Evolutionary conservation across 176 grass and related monocot species (phyloP).

Genomic region (Oryza officinalis): DNA sequence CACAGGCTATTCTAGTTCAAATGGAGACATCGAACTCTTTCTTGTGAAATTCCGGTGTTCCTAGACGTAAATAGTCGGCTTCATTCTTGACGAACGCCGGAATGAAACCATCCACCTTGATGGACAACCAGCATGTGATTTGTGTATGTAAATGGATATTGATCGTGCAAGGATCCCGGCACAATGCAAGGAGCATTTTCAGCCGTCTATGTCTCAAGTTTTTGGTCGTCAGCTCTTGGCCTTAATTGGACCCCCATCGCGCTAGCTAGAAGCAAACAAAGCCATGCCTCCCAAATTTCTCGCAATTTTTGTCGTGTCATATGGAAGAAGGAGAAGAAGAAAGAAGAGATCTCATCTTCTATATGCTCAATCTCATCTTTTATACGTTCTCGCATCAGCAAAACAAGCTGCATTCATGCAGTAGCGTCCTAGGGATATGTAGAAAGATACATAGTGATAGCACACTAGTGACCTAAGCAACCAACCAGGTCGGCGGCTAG

Average conservation of each 20-base stretch:
- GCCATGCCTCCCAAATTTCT: neutral
- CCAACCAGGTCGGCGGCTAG: neutral
- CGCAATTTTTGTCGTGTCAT: neutral
- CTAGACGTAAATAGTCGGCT: too few relatives aligned
- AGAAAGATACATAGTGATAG: neutral
- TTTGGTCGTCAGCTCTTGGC: neutral
- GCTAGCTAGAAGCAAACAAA: neutral
- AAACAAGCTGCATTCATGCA: neutral
- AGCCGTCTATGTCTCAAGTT: neutral
- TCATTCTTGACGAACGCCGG: too few relatives aligned
- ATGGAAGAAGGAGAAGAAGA: neutral
- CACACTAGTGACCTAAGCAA: neutral
- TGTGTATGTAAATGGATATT: neutral
- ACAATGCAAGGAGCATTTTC: neutral
- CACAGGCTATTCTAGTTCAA: too few relatives aligned
- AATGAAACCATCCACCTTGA: neutral
- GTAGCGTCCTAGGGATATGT: neutral
- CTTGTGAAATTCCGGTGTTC: too few relatives aligned
- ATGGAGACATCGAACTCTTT: too few relatives aligned
- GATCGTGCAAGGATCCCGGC: neutral
- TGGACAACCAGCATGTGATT: neutral
- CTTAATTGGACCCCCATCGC: neutral
- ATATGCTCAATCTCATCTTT: neutral
- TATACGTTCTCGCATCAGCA: neutral
- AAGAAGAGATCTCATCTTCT: neutral